A percentile compares a stretch with the other conserved stretches of the same genome.
These are phyloP conservation scores for Talaromyces amestolkiae DNA, from an alignment of 2,329 filamentous ascomycete genomes.

Conservation along the genomic window DNA sequence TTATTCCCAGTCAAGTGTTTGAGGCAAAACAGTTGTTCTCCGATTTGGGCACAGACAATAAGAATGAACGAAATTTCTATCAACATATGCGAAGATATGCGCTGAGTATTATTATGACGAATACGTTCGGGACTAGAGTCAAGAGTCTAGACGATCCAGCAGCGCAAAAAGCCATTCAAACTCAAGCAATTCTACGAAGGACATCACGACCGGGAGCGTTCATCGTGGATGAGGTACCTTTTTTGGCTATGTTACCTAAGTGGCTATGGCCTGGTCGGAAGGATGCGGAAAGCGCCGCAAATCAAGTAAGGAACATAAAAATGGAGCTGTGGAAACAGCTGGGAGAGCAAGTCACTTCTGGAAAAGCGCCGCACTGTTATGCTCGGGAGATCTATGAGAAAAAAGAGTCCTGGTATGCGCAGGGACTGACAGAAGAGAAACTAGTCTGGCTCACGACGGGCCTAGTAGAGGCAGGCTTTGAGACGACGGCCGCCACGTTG, in stretches of 20 bases:
- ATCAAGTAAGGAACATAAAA: neutral
- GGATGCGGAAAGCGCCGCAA: neutral
- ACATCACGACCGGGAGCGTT: neutral
- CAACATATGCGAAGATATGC: neutral
- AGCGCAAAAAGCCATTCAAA: neutral
- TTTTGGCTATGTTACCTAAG: neutral
- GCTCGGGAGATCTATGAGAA: neutral
- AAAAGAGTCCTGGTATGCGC: neutral
- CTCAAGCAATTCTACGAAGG: neutral
- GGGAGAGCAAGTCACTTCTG: neutral
- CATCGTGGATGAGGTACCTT: neutral
- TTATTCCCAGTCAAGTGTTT: neutral
- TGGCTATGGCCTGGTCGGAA: neutral
- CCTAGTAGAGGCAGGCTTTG: neutral
- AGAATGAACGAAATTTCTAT: neutral
- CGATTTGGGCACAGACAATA: neutral
- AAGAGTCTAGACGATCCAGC: neutral
- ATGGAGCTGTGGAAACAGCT: neutral
- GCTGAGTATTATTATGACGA: neutral
- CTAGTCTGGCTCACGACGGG: neutral
- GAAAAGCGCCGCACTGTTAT: neutral
- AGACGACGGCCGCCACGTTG: neutral
- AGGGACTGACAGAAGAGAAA: neutral
- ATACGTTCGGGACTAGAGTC: neutral
- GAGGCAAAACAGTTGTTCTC: neutral